These are phyloP conservation scores for Paraphaeosphaeria minitans DNA, from an alignment of 2,329 filamentous ascomycete genomes.

Conservation along the genomic window DNA sequence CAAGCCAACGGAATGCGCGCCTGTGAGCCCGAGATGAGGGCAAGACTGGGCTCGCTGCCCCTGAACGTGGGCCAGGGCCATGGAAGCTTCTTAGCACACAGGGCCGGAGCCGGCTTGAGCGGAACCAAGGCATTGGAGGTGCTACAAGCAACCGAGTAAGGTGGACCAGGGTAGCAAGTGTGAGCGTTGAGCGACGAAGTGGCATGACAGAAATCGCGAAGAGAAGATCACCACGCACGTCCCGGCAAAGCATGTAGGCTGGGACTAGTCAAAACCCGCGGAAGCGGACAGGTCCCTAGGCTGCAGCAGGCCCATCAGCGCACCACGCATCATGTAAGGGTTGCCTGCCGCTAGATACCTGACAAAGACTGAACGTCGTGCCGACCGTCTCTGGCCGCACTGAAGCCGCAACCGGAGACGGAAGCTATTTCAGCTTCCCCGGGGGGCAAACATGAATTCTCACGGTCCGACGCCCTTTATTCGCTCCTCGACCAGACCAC, in stretches of 20 bases:
- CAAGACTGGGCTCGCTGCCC: slow-evolving; percentile 27
- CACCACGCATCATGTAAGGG: slow-evolving; percentile 16
- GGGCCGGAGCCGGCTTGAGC: slow-evolving; percentile 37
- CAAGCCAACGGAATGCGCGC: slow-evolving; percentile 30
- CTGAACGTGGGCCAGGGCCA: slow-evolving; percentile 44
- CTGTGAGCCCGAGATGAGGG: slow-evolving; percentile 29
- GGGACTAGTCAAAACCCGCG: slow-evolving; percentile 32
- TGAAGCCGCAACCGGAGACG: slow-evolving; percentile 33
- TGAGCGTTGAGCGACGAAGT: slow-evolving; percentile 38
- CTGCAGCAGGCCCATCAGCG: slow-evolving; percentile 16
- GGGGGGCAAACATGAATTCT: slow-evolving; percentile 34
- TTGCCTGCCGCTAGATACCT: slow-evolving; percentile 22
- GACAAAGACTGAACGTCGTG: slow-evolving; percentile 33
- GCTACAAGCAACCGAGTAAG: slow-evolving; percentile 41
- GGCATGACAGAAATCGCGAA: slow-evolving; percentile 41
- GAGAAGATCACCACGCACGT: slow-evolving; percentile 41
- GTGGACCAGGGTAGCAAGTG: slow-evolving; percentile 35
- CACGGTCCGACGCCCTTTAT: slow-evolving; percentile 24
- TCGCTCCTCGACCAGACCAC: slow-evolving; percentile 19
- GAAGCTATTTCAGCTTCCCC: slow-evolving; percentile 35
- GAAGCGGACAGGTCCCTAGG: slow-evolving; percentile 32
- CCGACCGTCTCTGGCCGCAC: slow-evolving; percentile 32
- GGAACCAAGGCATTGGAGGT: slow-evolving; percentile 43
- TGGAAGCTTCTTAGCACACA: slow-evolving; percentile 36
- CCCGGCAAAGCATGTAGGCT: slow-evolving; percentile 36